These are phyloP conservation scores for Mortierella sp. DNA, from an alignment of 371 early-diverging fungal genomes.

Conservation along the genomic window DNA sequence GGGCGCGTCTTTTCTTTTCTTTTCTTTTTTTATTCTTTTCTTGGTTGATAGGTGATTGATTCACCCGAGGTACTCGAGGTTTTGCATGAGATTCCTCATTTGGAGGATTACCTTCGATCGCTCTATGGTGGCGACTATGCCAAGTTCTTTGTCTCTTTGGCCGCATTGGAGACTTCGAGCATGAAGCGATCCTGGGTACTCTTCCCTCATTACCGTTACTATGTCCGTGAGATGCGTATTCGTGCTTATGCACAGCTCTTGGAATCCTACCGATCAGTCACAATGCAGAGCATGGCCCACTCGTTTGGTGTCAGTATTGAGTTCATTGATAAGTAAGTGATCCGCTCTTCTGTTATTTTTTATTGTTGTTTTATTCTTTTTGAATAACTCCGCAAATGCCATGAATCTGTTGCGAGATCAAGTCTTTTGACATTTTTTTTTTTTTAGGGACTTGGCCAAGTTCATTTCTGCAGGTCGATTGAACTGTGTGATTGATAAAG, in stretches of 20 bases:
- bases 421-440: conserved; percentile 10
- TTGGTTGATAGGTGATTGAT: conserved; percentile 77
- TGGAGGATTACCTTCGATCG: conserved; percentile 86
- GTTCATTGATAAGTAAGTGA: conserved; percentile 89
- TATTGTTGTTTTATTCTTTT: conserved; percentile 5
- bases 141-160: conserved; percentile 83
- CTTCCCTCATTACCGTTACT: conserved; percentile 87
- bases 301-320: conserved; percentile 97
- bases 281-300: conserved; percentile 96
- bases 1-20: background rate
- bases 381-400: no score
- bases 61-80: conserved; percentile 98
- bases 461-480: conserved; percentile 98
- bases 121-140: conserved; percentile 96
- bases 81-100: conserved; percentile 86
- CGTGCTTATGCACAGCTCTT: conserved; percentile 97
- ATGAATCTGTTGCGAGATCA: background rate
- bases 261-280: conserved; percentile 96
- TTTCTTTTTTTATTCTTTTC: background rate
- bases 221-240: conserved; percentile 98
- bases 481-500: conserved; percentile 99
- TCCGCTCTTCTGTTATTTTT: background rate
- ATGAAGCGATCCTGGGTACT: conserved; percentile 74
- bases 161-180: conserved; percentile 74
- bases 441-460: conserved; percentile 86